Evolutionary conservation across 768 basidiomycete species (phyloP).

Genomic region (Dioszegia aurantiaca): DNA sequence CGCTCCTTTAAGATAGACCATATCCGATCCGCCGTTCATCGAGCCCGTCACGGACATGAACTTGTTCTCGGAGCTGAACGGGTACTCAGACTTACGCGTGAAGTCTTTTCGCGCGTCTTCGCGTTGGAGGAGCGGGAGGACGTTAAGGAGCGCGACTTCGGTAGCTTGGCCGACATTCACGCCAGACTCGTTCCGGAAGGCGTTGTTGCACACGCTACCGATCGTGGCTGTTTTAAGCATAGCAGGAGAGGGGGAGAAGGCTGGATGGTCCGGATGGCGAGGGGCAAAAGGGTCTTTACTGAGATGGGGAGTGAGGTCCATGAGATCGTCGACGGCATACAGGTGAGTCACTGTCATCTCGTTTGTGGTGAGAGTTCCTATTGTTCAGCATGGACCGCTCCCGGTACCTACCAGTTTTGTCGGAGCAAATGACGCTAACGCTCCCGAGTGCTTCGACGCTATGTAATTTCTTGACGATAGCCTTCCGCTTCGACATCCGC

Average conservation of each 20-base stretch:
- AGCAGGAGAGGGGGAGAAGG: conserved; percentile 60
- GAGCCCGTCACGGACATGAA: conserved; percentile 86
- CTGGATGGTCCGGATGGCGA: conserved; percentile 33
- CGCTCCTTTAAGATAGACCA: conserved; percentile 88
- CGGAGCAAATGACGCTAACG: conserved; percentile 95
- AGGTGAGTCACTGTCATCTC: conserved; percentile 90
- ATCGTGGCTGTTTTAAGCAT: conserved; percentile 73
- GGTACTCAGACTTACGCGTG: conserved; percentile 62
- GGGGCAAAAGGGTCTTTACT: conserved; percentile 49
- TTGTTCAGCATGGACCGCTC: background rate
- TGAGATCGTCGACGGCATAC: conserved; percentile 78
- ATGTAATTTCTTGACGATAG: conserved; percentile 94
- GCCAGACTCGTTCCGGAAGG: conserved; percentile 70
- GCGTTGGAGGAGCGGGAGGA: conserved; percentile 65
- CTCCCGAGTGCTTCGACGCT: conserved; percentile 91
- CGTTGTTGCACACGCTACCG: conserved; percentile 87
- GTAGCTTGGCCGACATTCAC: conserved; percentile 81
- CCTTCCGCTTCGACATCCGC: conserved; percentile 88
- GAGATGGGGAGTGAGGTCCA: conserved; percentile 62
- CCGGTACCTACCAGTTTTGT: conserved; percentile 74
- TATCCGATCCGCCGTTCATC: conserved; percentile 62
- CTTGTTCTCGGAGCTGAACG: conserved; percentile 92
- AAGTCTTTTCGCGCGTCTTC: conserved; percentile 64
- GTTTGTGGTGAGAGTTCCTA: conserved; percentile 88
- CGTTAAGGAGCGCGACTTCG: conserved; percentile 85